Base-by-base conservation (phyloP, 257 asterid species). In the Phtheirospermum japonicum region DNA sequence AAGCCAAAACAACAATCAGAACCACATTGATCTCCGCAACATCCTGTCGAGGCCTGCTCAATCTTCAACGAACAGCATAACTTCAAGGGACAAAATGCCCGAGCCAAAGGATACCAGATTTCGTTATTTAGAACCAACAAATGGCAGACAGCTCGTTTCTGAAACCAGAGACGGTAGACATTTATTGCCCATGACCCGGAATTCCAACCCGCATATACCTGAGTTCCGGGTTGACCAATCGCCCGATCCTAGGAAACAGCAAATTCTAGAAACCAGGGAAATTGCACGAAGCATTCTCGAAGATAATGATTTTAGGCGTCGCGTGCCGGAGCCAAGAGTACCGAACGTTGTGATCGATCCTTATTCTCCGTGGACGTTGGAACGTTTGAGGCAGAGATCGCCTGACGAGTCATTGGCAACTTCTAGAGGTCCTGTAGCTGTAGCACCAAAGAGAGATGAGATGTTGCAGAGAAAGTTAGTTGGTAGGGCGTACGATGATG, bases 21-120 rank as follows among this genome's bases (percentile, higher is more conserved):
- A 66, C 73, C 82, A 75, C 13, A 54, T 69, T 65, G 99, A 92
- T 74, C 97, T 92, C 46, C 88, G 97, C 50, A 80, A 76, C 70
- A 68, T 86, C 59, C 80, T 92, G 30, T 92, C 97, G 30, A 82
- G 99, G 82, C 97, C 95, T 16, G 84, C 97, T 59, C 83, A 83
- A 72, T 78, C 95, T 68, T 79, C 96, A 60, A 68, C 81, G 12
- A 73, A 68, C 51, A 82, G 68, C 63, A 34, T 70, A 40, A 60
- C 80, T 71, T 54, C 73, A 56, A 71, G 63, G 48, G 75, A 68
- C 58, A 72, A 65, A 65, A 54, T 72, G 70, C 72, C 89, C 59
- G 86, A 79, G 59, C 73, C 73, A 20, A 77, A 63, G 55, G 84
- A 76, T 28, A 32, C 71, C 16, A 82, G 83, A 71, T 66, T 26